phyloP scores from a whole-genome alignment of 306 rosid species.

The Quillaja saponaria region DNA sequence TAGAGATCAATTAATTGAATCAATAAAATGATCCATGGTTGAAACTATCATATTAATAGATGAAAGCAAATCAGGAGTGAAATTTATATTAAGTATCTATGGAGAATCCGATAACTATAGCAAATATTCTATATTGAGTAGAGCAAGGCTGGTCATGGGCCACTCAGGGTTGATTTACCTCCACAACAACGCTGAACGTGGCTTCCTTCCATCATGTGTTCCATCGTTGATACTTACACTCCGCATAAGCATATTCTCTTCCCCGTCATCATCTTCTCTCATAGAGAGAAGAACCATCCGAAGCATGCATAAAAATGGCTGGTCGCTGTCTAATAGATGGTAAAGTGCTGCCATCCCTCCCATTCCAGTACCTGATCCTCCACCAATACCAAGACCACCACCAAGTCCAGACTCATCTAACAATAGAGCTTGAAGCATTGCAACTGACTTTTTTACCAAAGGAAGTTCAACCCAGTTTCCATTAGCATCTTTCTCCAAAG shows the following conservation, averaged over 20 bases:
- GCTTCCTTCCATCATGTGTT: conserved; percentile 66
- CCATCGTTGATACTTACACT: conserved; percentile 51
- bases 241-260: conserved; percentile 53
- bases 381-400: conserved; percentile 98
- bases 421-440: conserved; percentile 92
- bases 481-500: conserved; percentile 78
- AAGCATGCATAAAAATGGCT: conserved; percentile 97
- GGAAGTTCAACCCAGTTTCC: conserved; percentile 92
- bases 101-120: too few species aligned
- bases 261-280: conserved; percentile 92
- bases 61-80: too few species aligned
- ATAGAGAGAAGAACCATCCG: conserved; percentile 94
- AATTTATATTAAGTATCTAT: too few species aligned
- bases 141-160: too few species aligned
- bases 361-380: conserved; percentile 99
- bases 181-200: conserved; percentile 80
- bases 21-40: too few species aligned
- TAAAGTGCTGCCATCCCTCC: conserved; percentile 94
- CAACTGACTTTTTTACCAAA: conserved; percentile 82
- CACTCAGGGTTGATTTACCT: conserved; percentile 48
- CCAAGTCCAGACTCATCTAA: conserved; percentile 95
- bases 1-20: too few species aligned
- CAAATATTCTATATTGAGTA: too few species aligned
- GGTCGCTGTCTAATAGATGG: conserved; percentile 97
- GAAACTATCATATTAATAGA: too few species aligned